These are phyloP conservation scores for Populus alba DNA, from an alignment of 345 rosid species.

Conservation along the genomic window DNA sequence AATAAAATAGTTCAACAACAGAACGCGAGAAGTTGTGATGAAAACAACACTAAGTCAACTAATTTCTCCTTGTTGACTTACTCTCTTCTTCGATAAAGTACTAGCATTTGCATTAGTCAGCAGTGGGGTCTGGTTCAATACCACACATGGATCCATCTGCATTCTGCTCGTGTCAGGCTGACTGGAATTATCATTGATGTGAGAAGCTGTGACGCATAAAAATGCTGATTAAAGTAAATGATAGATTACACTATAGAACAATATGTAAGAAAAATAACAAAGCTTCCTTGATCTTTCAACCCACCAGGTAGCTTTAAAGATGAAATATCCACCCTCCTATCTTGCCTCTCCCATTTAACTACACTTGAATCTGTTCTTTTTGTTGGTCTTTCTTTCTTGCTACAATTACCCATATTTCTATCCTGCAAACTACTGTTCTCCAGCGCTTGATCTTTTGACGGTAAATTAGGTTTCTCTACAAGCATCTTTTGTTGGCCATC, in stretches of 20 bases:
- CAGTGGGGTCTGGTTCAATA: conserved; percentile 29
- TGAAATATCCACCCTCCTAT: conserved; percentile 33
- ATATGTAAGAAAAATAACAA: background rate
- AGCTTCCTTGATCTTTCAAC: conserved; percentile 28
- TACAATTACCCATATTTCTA: conserved; percentile 21
- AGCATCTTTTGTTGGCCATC: conserved; percentile 29
- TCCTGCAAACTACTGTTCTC: conserved; percentile 24
- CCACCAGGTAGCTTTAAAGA: conserved; percentile 28
- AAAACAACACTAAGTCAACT: background rate
- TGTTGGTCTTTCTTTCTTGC: conserved; percentile 27
- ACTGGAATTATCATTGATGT: conserved; percentile 30
- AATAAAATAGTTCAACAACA: conserved; percentile 4
- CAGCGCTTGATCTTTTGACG: conserved; percentile 28
- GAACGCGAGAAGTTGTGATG: background rate
- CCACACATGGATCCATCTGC: conserved; percentile 34
- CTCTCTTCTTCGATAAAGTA: conserved; percentile 34
- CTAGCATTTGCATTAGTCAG: conserved; percentile 28
- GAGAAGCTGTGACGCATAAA: conserved; percentile 45
- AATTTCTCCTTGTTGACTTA: conserved; percentile 30
- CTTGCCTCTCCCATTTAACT: conserved; percentile 34
- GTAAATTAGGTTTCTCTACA: conserved; percentile 28
- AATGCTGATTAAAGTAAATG: conserved; percentile 10
- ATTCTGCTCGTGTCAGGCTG: conserved; percentile 34
- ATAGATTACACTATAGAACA: background rate
- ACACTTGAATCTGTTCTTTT: conserved; percentile 35